Percentiles rank a stretch among this genome's conserved stretches.
Conservation (phyloP, 495 filamentous ascomycete genomes). For the Aeminium ludgeri region DNA sequence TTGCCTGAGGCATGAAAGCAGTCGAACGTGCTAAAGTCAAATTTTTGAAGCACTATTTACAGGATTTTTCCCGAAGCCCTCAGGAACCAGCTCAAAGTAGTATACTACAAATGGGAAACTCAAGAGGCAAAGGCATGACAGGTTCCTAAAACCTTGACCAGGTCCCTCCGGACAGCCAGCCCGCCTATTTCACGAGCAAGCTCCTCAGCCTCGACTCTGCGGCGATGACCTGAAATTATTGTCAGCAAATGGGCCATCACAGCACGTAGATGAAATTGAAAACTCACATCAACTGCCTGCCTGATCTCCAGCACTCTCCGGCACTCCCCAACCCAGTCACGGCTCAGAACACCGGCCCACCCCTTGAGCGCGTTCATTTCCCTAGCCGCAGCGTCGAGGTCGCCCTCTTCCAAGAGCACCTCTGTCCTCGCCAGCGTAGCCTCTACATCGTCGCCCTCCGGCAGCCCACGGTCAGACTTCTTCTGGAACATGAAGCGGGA, state of each 20-base stretch:
- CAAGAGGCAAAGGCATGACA: too few relatives aligned
- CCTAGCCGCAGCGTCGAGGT: constrained; percentile 75
- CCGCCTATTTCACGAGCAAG: constrained; percentile 28
- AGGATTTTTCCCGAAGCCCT: too few relatives aligned
- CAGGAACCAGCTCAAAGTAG: too few relatives aligned
- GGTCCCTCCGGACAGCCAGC: too few relatives aligned
- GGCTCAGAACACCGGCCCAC: constrained; percentile 84
- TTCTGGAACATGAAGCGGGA: constrained; percentile 92
- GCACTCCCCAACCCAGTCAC: constrained; percentile 82
- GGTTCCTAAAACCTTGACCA: too few relatives aligned
- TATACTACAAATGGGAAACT: too few relatives aligned
- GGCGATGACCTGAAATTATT: constrained; percentile 23
- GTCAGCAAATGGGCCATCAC: not conserved
- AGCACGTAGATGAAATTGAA: constrained; percentile 8
- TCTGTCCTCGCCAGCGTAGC: constrained; percentile 79
- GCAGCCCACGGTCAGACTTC: constrained; percentile 44
- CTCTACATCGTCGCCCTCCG: constrained; percentile 82
- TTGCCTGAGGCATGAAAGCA: too few relatives aligned
- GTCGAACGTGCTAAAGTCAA: too few relatives aligned
- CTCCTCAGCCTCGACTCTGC: constrained; percentile 30
- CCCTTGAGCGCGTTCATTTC: constrained; percentile 87
- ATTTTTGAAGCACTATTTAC: too few relatives aligned
- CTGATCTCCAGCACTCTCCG: constrained; percentile 81
- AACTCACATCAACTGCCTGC: constrained; percentile 82
- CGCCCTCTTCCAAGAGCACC: constrained; percentile 74